Percentiles rank a stretch among this genome's conserved stretches.
Evolutionary conservation across 108 stramenopile genomes (phyloP).

Genomic region (Nitzschia putrida): DNA sequence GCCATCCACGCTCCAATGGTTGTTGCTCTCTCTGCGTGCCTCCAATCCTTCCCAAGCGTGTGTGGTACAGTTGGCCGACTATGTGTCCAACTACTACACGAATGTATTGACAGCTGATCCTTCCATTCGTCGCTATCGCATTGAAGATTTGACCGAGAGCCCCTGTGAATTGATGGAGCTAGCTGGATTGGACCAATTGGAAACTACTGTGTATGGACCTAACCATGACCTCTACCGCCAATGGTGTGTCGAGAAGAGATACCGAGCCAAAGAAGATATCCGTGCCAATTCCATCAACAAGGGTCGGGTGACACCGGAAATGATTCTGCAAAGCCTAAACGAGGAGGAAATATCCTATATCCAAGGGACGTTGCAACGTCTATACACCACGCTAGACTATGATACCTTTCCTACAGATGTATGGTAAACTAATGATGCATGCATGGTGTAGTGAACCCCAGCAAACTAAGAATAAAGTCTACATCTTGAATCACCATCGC

Average conservation of each 20-base stretch:
- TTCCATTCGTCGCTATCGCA: constrained; percentile 35
- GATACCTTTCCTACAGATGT: not conserved
- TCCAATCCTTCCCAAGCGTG: not conserved
- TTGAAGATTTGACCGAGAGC: constrained; percentile 9
- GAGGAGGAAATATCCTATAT: not conserved
- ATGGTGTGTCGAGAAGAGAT: constrained; percentile 15
- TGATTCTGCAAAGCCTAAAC: not conserved
- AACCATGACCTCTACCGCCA: constrained; percentile 30
- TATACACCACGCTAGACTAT: not conserved
- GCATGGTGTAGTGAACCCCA: not conserved
- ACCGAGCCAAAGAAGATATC: not conserved
- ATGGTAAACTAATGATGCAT: not conserved
- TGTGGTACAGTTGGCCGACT: constrained; percentile 27
- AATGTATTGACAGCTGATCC: constrained; percentile 12
- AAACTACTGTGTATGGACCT: constrained; percentile 50
- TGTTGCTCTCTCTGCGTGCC: not conserved
- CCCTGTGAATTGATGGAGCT: constrained; percentile 50
- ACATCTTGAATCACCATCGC: too few species aligned
- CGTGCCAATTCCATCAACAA: constrained; percentile 29
- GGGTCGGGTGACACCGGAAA: constrained; percentile 7
- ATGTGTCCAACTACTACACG: constrained; percentile 31
- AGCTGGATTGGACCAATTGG: constrained; percentile 43
- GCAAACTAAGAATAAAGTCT: too few species aligned
- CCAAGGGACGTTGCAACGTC: not conserved
- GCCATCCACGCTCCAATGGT: constrained; percentile 3